These are phyloP conservation scores for Teratosphaeria epicoccoides DNA, from an alignment of 2,329 filamentous ascomycete genomes.

Conservation along the genomic window DNA sequence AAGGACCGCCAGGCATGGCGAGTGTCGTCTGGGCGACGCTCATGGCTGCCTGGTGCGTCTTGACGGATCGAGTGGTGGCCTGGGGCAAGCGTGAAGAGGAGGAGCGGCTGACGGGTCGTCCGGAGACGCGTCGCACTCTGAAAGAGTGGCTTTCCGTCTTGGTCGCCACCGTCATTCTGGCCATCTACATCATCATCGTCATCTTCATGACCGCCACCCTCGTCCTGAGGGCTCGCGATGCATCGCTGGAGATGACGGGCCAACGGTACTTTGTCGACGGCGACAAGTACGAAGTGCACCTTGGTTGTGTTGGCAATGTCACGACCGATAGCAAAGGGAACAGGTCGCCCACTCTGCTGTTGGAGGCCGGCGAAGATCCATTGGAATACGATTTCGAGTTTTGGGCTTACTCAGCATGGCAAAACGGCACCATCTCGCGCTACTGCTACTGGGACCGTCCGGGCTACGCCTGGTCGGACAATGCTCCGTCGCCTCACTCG, in stretches of 20 bases:
- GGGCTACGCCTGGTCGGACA: slow-evolving; percentile 79
- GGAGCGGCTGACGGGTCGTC: slow-evolving; percentile 77
- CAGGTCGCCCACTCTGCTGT: slow-evolving; percentile 58
- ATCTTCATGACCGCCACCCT: slow-evolving; percentile 71
- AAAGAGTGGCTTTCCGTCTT: slow-evolving; percentile 77
- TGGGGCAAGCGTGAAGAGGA: slow-evolving; percentile 94
- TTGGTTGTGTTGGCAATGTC: slow-evolving; percentile 69
- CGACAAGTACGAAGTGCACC: slow-evolving; percentile 74
- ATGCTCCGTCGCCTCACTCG: slow-evolving; percentile 84
- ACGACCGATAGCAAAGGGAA: slow-evolving; percentile 44
- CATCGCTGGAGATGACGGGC: slow-evolving; percentile 62
- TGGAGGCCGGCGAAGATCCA: slow-evolving; percentile 73
- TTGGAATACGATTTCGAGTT: slow-evolving; percentile 70
- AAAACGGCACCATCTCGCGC: slow-evolving; percentile 70
- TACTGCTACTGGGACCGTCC: slow-evolving; percentile 96
- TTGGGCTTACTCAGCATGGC: slow-evolving; percentile 64
- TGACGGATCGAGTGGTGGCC: slow-evolving; percentile 70
- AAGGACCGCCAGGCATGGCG: slow-evolving; percentile 82
- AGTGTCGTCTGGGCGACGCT: slow-evolving; percentile 75
- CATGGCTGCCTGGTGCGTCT: slow-evolving; percentile 67
- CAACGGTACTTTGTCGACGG: slow-evolving; percentile 70
- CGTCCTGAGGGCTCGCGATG: slow-evolving; percentile 68
- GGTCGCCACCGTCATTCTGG: slow-evolving; percentile 59
- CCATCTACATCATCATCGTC: slow-evolving; percentile 55
- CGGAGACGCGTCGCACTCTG: slow-evolving; percentile 72